phyloP scores from a whole-genome alignment of 306 rosid species.

The Gillenia trifoliata region DNA sequence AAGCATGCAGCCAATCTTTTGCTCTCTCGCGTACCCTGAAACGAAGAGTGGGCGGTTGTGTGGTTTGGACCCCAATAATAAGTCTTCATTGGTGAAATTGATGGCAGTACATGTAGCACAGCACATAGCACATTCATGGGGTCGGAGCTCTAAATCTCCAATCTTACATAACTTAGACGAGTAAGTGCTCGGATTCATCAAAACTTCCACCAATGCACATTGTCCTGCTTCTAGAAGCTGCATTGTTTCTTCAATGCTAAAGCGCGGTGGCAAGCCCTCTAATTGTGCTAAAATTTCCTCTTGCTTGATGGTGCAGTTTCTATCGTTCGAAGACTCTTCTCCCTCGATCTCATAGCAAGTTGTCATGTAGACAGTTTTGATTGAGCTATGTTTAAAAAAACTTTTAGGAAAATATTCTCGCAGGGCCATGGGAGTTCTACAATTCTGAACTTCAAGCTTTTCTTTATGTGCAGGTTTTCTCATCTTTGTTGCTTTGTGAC shows the following conservation, averaged over 20 bases:
- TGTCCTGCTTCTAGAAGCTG: neutral
- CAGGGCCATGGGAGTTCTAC: rapidly evolving
- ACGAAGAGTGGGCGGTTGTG: no score
- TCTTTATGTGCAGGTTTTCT: neutral
- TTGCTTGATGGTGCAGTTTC: neutral
- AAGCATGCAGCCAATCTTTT: no score
- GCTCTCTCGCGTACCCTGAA: no score
- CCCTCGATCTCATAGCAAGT: neutral
- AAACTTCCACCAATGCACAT: neutral
- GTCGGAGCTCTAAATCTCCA: neutral
- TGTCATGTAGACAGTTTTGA: no score
- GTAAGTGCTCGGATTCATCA: neutral
- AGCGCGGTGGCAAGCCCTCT: neutral
- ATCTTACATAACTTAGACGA: neutral
- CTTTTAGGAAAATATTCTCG: neutral
- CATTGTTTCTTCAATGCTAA: neutral
- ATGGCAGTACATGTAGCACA: neutral
- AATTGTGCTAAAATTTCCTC: rapidly evolving
- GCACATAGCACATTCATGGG: neutral
- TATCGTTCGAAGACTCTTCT: rapidly evolving
- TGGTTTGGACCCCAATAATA: no score
- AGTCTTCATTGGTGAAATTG: neutral
- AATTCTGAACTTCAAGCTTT: neutral
- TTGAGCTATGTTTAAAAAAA: neutral
- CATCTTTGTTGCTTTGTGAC: neutral